Conservation (phyloP, 306 rosid genomes). For the Geum urbanum region DNA sequence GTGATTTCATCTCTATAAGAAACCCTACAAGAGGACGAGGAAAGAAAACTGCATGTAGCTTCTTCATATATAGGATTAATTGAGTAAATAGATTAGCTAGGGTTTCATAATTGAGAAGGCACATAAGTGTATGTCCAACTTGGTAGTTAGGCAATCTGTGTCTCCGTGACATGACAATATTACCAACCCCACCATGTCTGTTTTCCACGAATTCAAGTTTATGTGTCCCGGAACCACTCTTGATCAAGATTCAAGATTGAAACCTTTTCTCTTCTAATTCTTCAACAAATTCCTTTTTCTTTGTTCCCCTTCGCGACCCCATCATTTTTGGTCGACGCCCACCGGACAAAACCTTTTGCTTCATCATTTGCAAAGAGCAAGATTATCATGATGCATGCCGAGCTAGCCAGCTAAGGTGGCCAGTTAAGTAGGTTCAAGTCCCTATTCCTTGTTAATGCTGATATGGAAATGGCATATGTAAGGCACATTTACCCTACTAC, state of each 20-base stretch:
- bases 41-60: too few relatives aligned
- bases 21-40: too few relatives aligned
- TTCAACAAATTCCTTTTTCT: background rate
- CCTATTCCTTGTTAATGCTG: background rate
- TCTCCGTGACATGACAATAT: background rate
- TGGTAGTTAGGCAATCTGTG: slow-evolving; percentile 5
- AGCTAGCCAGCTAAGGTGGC: background rate
- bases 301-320: slow-evolving; percentile 3
- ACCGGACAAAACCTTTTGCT: background rate
- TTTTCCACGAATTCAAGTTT: background rate
- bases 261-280: background rate
- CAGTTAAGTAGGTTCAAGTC: slow-evolving; percentile 3
- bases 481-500: background rate
- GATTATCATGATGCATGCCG: too few relatives aligned
- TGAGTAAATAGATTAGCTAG: background rate
- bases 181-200: background rate
- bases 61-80: too few relatives aligned
- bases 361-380: background rate
- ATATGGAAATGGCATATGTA: background rate
- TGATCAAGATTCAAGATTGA: background rate
- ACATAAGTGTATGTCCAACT: background rate
- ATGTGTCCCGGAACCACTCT: slow-evolving; percentile 2
- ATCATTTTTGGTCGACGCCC: slow-evolving; percentile 1
- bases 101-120: background rate
- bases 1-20: too few relatives aligned